Evolutionary conservation across 1,284 basidiomycete genomes (phyloP).

Genomic region (Calocybe gambosa): DNA sequence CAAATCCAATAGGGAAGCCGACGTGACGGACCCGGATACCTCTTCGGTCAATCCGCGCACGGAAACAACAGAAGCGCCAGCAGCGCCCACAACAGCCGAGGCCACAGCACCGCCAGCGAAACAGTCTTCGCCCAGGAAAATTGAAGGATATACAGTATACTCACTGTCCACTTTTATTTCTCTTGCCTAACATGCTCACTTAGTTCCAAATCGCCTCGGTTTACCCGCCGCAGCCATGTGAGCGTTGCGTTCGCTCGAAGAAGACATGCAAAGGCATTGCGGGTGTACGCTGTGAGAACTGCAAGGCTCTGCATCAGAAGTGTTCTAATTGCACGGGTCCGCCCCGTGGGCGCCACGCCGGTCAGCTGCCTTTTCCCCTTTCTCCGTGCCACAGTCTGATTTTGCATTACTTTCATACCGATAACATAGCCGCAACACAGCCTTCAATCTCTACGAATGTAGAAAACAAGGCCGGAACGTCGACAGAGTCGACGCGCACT

Average conservation of each 20-base stretch:
- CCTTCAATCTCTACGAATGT: slow-evolving; percentile 8
- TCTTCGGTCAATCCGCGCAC: slow-evolving; percentile 6
- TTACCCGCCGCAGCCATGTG: slow-evolving; percentile 33
- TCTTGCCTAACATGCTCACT: slow-evolving; percentile 10
- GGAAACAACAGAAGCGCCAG: slow-evolving; percentile 6
- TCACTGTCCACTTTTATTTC: background rate
- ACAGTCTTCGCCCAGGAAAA: slow-evolving; percentile 21
- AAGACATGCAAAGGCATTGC: slow-evolving; percentile 34
- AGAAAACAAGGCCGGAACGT: slow-evolving; percentile 13
- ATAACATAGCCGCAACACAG: background rate
- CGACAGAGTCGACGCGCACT: slow-evolving; percentile 17
- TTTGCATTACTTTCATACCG: background rate
- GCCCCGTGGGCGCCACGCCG: slow-evolving; percentile 31
- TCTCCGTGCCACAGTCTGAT: slow-evolving; percentile 6
- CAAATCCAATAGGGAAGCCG: slow-evolving; percentile 21
- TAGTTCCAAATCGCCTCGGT: slow-evolving; percentile 23
- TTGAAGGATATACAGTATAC: slow-evolving; percentile 22
- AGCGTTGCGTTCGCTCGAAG: slow-evolving; percentile 34
- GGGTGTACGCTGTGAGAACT: slow-evolving; percentile 36
- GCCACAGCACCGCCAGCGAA: slow-evolving; percentile 12
- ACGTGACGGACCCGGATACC: slow-evolving; percentile 16
- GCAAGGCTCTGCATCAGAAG: slow-evolving; percentile 37
- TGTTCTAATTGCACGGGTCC: slow-evolving; percentile 37
- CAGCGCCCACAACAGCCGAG: slow-evolving; percentile 5
- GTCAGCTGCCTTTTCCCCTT: slow-evolving; percentile 17